Evolutionary conservation across 176 grass and related monocot genomes (phyloP).

Genomic region (barley (Hordeum vulgare)): MorexV3_pseudomolecules_assembly NC_058522.1:489573641-489574140

Average conservation of each 20-base stretch:
- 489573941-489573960: slow-evolving; percentile 21
- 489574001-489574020: slow-evolving; percentile 89
- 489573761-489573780: background rate
- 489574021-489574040: slow-evolving; percentile 61
- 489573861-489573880: background rate
- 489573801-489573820: slow-evolving; percentile 10
- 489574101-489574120: slow-evolving; percentile 13
- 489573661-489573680: background rate
- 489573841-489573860: background rate
- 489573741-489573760: background rate
- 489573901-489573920: background rate
- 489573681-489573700: slow-evolving; percentile 7
- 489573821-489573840: slow-evolving; percentile 22
- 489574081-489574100: slow-evolving; percentile 58
- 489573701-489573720: slow-evolving; percentile 13
- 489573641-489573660: slow-evolving; percentile 7
- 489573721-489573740: background rate
- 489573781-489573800: background rate
- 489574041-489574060: slow-evolving; percentile 64
- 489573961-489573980: slow-evolving; percentile 52
- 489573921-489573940: slow-evolving; percentile 48
- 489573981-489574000: slow-evolving; percentile 62
- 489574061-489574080: slow-evolving; percentile 36
- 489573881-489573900: background rate
- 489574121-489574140: slow-evolving; percentile 16